Conservation (phyloP, 805 yeast genomes). For the Kodamaea sagamina region DNA sequence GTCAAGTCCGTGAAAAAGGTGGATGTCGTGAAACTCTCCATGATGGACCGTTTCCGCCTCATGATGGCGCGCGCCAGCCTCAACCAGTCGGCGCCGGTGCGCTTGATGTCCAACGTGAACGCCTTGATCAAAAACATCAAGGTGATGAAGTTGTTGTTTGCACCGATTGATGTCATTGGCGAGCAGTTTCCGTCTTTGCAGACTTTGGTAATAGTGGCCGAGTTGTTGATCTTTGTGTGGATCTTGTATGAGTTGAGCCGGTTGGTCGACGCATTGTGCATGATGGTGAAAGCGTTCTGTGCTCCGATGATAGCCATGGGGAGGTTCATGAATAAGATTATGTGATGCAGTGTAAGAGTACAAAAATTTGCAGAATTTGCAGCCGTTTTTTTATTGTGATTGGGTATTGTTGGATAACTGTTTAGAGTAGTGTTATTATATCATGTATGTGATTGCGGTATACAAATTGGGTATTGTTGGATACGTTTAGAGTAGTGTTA, state of each 20-base stretch:
- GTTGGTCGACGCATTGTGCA: slow-evolving; percentile 44
- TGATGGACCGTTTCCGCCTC: neutral
- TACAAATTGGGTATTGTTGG: too few species aligned
- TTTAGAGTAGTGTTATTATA: too few species aligned
- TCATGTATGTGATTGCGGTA: too few species aligned
- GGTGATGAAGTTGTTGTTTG: slow-evolving; percentile 38
- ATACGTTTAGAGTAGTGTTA: too few species aligned
- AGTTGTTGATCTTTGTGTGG: slow-evolving; percentile 43
- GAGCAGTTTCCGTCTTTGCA: slow-evolving; percentile 40
- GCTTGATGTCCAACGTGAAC: slow-evolving; percentile 33
- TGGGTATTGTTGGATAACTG: too few species aligned
- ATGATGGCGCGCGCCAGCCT: neutral
- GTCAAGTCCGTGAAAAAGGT: neutral
- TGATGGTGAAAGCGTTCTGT: slow-evolving; percentile 47
- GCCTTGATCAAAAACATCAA: slow-evolving; percentile 35
- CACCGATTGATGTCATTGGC: slow-evolving; percentile 43
- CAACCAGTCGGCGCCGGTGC: slow-evolving; percentile 16
- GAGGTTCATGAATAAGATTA: slow-evolving; percentile 42
- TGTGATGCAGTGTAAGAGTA: slow-evolving; percentile 27
- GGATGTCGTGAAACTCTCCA: neutral
- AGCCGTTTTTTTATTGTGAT: neutral
- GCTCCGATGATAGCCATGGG: slow-evolving; percentile 51
- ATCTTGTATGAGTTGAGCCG: slow-evolving; percentile 43
- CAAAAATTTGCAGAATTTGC: neutral
- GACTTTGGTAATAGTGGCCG: slow-evolving; percentile 41